These are phyloP conservation scores for Flaveria floridana DNA, from an alignment of 140 eudicot species.

Conservation along the genomic window DNA sequence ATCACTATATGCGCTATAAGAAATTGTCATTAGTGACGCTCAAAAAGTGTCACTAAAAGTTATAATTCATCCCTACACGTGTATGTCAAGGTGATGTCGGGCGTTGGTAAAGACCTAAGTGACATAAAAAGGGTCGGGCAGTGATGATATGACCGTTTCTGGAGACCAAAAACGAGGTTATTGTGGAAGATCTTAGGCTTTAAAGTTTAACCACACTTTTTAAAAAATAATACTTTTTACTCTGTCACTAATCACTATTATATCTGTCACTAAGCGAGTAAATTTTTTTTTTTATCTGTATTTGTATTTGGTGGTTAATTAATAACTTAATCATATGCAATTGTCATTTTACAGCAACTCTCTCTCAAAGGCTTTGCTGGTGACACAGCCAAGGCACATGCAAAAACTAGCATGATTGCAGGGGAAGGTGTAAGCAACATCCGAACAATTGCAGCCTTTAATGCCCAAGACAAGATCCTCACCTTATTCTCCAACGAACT, in stretches of 20 bases:
- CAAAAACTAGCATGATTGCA: constrained; percentile 98
- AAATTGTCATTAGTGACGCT: not conserved
- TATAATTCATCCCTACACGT: too few relatives aligned
- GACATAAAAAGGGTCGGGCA: too few relatives aligned
- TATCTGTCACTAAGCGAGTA: not conserved
- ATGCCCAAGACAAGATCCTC: constrained; percentile 86
- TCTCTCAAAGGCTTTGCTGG: constrained; percentile 97
- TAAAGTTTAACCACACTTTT: not conserved
- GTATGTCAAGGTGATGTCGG: too few relatives aligned
- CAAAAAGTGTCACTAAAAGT: not conserved
- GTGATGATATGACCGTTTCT: too few relatives aligned
- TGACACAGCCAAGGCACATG: constrained; percentile 98
- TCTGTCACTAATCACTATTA: not conserved
- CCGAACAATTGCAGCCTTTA: constrained; percentile 93
- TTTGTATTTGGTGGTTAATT: constrained; percentile 12
- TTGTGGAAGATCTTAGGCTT: not conserved
- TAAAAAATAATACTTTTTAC: not conserved
- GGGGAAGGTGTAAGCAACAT: constrained; percentile 99
- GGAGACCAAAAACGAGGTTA: too few relatives aligned
- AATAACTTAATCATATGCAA: not conserved
- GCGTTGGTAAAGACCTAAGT: too few relatives aligned
- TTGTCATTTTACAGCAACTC: constrained; percentile 67
- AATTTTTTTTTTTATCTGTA: not conserved
- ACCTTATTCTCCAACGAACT: constrained; percentile 69
- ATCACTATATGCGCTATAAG: not conserved